Base-by-base conservation (phyloP, 2,329 filamentous ascomycete genomes). In the Tolypocladium ovalisporum region DNA sequence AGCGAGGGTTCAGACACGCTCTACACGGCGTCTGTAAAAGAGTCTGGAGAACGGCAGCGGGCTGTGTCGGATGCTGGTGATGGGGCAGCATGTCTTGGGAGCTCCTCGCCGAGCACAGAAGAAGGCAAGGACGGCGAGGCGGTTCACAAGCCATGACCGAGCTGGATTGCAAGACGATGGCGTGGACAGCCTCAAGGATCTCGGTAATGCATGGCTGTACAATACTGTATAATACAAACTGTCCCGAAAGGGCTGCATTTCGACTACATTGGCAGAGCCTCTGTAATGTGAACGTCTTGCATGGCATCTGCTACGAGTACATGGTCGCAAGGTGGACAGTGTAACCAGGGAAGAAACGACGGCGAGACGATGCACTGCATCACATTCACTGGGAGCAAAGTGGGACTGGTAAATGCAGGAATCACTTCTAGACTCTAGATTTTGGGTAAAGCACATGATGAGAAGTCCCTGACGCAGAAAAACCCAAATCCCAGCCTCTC, bases 361-460 rank as follows among this genome's bases (percentile, higher is more conserved):
- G 17, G 27, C 17, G 1, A 51, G 29, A 22, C 29, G 6, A 13
- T 37, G 10, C 24, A 7, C 42, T 1, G 15, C 47, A 51, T 51
- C 17, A 22, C 17, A 1, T 24, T 52, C 47, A 34, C 47, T 34
- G 2, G 12, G 8, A 12, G 52, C 35, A 32, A 1, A 24, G n/a
- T 34, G 32, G 13, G 35, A 34, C 44, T 29, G 32, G 52, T 27
- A 60, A 59, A 59, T 66, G 62, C 62, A 66, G 58, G 65, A 71
- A 71, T 72, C 71, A 73, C 69, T 72, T 74, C 72, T 73, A 70
- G 74, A 75, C 73, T 78, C 75, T 78, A 77, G 71, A 73, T 74
- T 71, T 70, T 65, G 73, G 70, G 68, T 71, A 73, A 70, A 73
- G 71, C 73, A 78, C 75, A 76, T 70, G 65, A 71, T 71, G 71